Base-by-base conservation (phyloP, 2,329 filamentous ascomycete genomes). In the Arthrobotrys entomopaga region DNA sequence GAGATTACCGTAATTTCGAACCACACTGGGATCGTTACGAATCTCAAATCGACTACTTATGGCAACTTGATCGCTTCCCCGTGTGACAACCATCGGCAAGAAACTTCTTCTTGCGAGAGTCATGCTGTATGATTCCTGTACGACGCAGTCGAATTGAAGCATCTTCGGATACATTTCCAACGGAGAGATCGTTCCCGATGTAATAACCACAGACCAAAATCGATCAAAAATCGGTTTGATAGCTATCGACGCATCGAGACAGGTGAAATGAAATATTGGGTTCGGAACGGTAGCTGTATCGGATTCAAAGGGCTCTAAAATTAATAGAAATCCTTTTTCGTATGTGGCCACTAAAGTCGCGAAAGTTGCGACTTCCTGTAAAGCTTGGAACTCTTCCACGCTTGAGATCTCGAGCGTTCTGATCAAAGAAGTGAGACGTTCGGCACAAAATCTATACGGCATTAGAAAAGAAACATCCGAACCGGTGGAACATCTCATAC, bases 81-180 rank as follows among this genome's bases (percentile, higher is more conserved):
- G 87, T 0, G 95, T 98, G 38, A 99, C 93, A 77, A 99, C 95
- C 92, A 99, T 96, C 0, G 95, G 95, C 76, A 99, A 83, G 83
- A 99, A 99, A n/a, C 95, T 97, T 66, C 91, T 87, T 49, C 96
- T 87, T 1, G 94, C 94, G 4, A 99, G 86, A 0, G 95, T 98
- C 93, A 99, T 99, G 76, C 88, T 89, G 83, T 99, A 99, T 0
- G 96, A 99, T 81, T 99, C 93, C 80, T 98, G 93, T 2, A 98
- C 90, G 0, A 98, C 93, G 0, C 93, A 92, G 8, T 86, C 86
- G 82, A 99, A 99, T 61, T 92, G 91, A 24, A 99, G 88, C 93
- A 99, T 99, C 80, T 97, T 97, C 0, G 95, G 96, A 79, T 99
- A 99, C 91, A 99, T 99, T 81, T 99, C 96, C 2, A 99, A 83